Evolutionary conservation across 768 basidiomycete genomes (phyloP), one percentile per base, ranked within the genome.

Genomic region (Leucogyrophana mollusca): DNA sequence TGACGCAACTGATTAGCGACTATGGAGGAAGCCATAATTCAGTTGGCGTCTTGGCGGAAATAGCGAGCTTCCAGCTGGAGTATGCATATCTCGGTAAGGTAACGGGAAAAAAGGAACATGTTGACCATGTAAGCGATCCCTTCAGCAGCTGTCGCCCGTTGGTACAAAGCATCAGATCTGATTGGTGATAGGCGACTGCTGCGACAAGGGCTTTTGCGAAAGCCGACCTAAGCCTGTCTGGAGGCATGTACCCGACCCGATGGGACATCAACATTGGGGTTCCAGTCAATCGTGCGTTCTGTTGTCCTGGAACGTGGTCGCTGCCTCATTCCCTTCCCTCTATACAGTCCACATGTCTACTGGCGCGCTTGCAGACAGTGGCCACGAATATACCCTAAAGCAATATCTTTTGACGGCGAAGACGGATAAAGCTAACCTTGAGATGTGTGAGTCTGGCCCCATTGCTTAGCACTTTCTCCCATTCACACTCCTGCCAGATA

Each of bases 61-160:
- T 92, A 34, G 88, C 82, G 3, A 89, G 80, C 35, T 71, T 87
- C 45, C 90, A 94, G 59, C 61, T 95, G 40, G 94, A 95, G 63
- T 89, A 91, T 61, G 77, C 85, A 46, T 93, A 93, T 54, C 76
- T 94, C 2, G 86, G 87, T 1, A 83, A 87, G 52, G 62, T 84
- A 9, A 92, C 90, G 1, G 87, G 86, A 2, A 83, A 86, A 51
- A 74, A 77, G 42, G 73, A 72, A 30, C 82, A 85, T 56, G 76
- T 73, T 49, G 73, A 80, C 44, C 74, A 73, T 48, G 85, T 83
- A 50, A 10, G 77, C 64, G 7, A n/a, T n/a, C 16, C 13, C 21
- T 17, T 8, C 23, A 32, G n/a, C n/a, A n/a, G n/a, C n/a, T n/a
- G n/a, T n/a, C 43, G 20, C n/a, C 43, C 5, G 35, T 16, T 6